phyloP scores from a whole-genome alignment of 73 alveolate species.

The Breviolum minutum region DNA sequence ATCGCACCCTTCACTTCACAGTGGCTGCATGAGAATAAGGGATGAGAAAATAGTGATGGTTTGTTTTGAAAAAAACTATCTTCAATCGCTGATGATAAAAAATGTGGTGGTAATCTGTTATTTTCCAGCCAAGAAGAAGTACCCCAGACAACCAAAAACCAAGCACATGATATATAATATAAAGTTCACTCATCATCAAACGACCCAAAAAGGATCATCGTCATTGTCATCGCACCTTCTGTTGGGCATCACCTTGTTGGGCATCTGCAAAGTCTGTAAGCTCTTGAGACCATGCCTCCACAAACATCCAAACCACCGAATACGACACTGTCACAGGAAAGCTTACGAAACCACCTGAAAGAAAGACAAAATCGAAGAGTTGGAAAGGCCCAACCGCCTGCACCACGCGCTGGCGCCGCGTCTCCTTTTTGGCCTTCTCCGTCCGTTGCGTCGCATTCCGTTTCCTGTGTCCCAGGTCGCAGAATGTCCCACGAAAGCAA shows the following conservation, averaged over 20 bases:
- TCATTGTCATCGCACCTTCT: not conserved
- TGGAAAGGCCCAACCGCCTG: not conserved
- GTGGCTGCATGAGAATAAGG: no score
- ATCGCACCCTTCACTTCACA: no score
- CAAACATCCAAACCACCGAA: not conserved
- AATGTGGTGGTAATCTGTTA: not conserved
- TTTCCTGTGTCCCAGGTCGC: not conserved
- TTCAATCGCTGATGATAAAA: no score
- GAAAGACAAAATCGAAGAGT: not conserved
- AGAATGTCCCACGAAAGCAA: no score
- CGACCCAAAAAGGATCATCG: not conserved
- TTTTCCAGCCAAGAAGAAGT: not conserved
- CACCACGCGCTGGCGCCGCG: constrained; percentile 69
- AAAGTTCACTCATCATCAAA: not conserved
- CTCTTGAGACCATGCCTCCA: constrained; percentile 15
- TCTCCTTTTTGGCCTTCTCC: constrained; percentile 75
- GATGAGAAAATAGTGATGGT: no score
- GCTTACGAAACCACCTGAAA: not conserved
- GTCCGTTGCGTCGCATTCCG: constrained; percentile 42
- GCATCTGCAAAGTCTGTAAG: constrained; percentile 35
- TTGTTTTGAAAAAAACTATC: no score
- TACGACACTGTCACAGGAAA: not conserved
- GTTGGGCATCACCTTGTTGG: constrained; percentile 32
- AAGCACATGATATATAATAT: no score
- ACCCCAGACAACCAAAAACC: not conserved